Conservation (phyloP, 2,329 filamentous ascomycete species). For the Coleophoma crateriformis region DNA sequence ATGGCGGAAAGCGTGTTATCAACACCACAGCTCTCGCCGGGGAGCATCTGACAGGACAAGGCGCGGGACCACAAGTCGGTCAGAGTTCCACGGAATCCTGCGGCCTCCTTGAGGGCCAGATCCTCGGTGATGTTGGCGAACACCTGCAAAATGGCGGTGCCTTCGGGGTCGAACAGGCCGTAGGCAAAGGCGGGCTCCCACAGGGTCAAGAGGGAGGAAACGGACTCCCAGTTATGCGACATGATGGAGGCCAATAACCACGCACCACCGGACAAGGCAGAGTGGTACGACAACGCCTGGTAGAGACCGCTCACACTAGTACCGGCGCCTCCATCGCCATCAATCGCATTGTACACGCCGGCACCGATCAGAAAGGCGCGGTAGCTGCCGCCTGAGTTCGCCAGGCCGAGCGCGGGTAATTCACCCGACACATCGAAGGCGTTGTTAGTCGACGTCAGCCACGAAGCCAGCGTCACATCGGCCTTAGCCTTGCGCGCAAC, state of each 20-base stretch:
- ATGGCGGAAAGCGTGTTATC: conserved; percentile 5
- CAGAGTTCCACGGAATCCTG: conserved; percentile 12
- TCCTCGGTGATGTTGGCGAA: conserved; percentile 4
- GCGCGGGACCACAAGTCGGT: conserved; percentile 9
- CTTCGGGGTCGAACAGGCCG: conserved; percentile 7
- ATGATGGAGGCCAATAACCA: conserved; percentile 11
- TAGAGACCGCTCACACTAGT: conserved; percentile 9
- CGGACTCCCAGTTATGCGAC: conserved; percentile 6
- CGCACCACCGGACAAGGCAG: conserved; percentile 8
- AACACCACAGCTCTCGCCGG: conserved; percentile 4
- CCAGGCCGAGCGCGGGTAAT: conserved; percentile 17
- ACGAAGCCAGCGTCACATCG: conserved; percentile 4
- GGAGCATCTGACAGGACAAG: conserved; percentile 5
- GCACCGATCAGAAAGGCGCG: conserved; percentile 23
- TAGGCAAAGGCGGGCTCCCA: conserved; percentile 7
- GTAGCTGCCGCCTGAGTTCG: conserved; percentile 24
- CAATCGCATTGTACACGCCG: conserved; percentile 22
- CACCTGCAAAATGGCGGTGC: conserved; percentile 11
- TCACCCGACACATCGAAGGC: not conserved
- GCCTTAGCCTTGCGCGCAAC: conserved; percentile 5
- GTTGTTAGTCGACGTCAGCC: conserved; percentile 3
- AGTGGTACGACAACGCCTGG: conserved; percentile 10
- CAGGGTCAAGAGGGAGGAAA: conserved; percentile 6
- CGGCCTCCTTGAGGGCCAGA: conserved; percentile 20
- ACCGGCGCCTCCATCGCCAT: conserved; percentile 11